Evolutionary conservation across 1,284 basidiomycete genomes (phyloP).

Genomic region (Leucoagaricus sp.): DNA sequence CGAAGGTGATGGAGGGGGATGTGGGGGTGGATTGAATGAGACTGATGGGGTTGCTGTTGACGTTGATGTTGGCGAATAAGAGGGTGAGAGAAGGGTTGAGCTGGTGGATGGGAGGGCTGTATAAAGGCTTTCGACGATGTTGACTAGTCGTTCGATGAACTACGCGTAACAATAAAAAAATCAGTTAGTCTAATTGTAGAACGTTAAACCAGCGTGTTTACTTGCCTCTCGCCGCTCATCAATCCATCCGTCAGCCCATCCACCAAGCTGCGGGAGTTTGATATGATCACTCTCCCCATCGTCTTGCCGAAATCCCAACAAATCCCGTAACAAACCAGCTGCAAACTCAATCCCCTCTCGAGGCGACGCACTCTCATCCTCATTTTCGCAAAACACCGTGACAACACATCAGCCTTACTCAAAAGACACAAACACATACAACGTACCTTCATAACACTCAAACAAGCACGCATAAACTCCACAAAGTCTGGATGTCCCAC

Average conservation of each 20-base stretch:
- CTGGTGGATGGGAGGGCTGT: neutral
- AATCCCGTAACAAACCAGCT: slow-evolving; percentile 31
- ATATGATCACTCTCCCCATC: neutral
- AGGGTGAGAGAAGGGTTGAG: neutral
- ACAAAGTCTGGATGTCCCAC: slow-evolving; percentile 47
- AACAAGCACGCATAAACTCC: slow-evolving; percentile 40
- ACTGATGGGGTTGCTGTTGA: neutral
- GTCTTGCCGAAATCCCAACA: slow-evolving; percentile 21
- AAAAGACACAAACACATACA: neutral
- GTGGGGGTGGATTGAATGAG: neutral
- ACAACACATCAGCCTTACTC: neutral
- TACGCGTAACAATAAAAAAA: neutral
- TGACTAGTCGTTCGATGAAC: slow-evolving; percentile 1
- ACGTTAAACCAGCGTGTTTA: too few species aligned
- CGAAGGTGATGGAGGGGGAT: neutral
- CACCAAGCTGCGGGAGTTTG: neutral
- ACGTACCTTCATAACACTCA: slow-evolving; percentile 36
- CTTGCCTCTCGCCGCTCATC: slow-evolving; percentile 7
- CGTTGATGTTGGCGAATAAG: neutral
- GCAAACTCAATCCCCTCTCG: slow-evolving; percentile 42
- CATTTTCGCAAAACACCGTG: neutral
- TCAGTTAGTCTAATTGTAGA: neutral
- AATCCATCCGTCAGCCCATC: slow-evolving; percentile 9
- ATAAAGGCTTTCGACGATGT: slow-evolving; percentile 1
- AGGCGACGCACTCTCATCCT: slow-evolving; percentile 40